Percentiles rank a stretch among this genome's conserved stretches.
Conservation (phyloP, 495 filamentous ascomycete genomes). For the Sordaria brevicollis region DNA sequence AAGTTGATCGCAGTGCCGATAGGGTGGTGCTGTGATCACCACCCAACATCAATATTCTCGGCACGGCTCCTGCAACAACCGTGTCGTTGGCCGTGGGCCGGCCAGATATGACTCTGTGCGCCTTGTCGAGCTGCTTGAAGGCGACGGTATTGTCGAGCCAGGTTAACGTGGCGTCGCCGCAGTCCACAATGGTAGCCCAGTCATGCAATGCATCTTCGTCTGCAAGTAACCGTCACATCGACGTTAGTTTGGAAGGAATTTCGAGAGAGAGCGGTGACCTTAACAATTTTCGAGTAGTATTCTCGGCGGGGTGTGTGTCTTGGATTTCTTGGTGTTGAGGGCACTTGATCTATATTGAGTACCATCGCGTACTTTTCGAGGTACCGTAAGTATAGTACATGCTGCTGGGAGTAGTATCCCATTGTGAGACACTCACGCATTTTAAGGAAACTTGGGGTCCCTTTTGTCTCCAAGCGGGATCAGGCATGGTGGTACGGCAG, state of each 20-base stretch:
- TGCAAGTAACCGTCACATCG: background rate
- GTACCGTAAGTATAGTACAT: too few relatives aligned
- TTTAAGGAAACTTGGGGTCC: background rate
- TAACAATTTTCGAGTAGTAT: background rate
- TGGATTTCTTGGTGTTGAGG: background rate
- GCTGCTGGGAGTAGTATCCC: background rate
- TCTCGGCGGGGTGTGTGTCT: background rate
- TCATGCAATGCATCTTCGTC: background rate
- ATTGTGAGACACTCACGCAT: background rate
- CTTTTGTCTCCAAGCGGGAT: background rate
- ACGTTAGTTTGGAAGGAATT: background rate
- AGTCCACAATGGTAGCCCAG: conserved; percentile 48
- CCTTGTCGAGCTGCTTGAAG: conserved; percentile 63
- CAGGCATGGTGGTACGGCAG: background rate
- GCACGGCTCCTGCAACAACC: conserved; percentile 21
- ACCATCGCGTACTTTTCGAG: background rate
- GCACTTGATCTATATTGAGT: background rate
- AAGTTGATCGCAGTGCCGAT: conserved; percentile 52
- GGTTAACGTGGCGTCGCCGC: conserved; percentile 66
- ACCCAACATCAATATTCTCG: conserved; percentile 57
- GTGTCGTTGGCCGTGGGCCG: conserved; percentile 22
- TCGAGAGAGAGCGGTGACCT: background rate
- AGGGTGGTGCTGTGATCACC: conserved; percentile 57
- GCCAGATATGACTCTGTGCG: conserved; percentile 30
- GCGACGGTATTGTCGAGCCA: conserved; percentile 62